Evolutionary conservation across 805 yeast species (phyloP).

Genomic region (Starmera caribaea): DNA sequence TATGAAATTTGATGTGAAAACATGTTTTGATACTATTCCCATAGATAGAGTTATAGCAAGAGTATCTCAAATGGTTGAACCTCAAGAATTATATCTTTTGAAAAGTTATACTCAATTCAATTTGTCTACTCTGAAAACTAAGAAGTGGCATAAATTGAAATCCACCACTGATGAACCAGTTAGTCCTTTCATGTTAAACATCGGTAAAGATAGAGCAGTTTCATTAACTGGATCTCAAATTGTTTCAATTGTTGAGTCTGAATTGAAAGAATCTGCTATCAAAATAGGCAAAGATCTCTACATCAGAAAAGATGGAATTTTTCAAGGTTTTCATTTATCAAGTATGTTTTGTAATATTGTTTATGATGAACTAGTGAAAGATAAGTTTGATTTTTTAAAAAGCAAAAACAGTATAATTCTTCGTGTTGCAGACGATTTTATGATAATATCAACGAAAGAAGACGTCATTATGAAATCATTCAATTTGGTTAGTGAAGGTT

Average conservation of each 20-base stretch:
- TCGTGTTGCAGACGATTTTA: slow-evolving; percentile 78
- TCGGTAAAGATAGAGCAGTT: slow-evolving; percentile 24
- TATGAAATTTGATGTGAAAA: slow-evolving; percentile 65
- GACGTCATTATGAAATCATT: slow-evolving; percentile 21
- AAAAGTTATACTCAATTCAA: slow-evolving; percentile 1
- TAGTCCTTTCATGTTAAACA: slow-evolving; percentile 10
- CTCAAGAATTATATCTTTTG: slow-evolving; percentile 7
- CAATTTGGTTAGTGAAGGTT: slow-evolving; percentile 23
- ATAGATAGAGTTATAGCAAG: slow-evolving; percentile 29
- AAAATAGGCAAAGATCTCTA: slow-evolving; percentile 27
- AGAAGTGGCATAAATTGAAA: slow-evolving; percentile 9
- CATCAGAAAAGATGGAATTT: slow-evolving; percentile 58
- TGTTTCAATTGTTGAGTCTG: slow-evolving; percentile 35
- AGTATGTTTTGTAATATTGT: slow-evolving; percentile 65
- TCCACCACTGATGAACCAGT: slow-evolving; percentile 7
- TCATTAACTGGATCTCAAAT: slow-evolving; percentile 35
- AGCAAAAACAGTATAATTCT: slow-evolving; percentile 30
- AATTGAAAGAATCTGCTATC: slow-evolving; percentile 42
- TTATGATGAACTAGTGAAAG: slow-evolving; percentile 49
- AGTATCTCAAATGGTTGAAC: slow-evolving; percentile 22
- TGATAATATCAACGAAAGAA: slow-evolving; percentile 46
- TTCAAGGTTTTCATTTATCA: slow-evolving; percentile 79
- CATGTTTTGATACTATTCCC: slow-evolving; percentile 71
- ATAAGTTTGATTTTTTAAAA: slow-evolving; percentile 13
- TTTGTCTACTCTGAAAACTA: background rate